Percentiles rank a stretch among this genome's conserved stretches.
phyloP scores from a whole-genome alignment of 2,329 filamentous ascomycete species.

The Calonectria leucothoes region DNA sequence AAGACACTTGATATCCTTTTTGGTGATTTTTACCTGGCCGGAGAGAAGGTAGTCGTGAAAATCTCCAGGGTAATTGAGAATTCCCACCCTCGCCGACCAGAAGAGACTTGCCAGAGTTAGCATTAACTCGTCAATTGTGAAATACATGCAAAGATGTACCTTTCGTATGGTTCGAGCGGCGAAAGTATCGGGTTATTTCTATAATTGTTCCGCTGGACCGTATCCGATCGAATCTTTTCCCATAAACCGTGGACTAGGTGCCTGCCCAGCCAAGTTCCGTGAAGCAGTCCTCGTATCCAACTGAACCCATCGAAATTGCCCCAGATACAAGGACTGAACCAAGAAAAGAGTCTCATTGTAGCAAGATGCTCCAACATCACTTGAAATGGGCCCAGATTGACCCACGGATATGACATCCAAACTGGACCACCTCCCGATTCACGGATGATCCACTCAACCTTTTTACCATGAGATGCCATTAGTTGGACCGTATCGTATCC shows the following conservation, averaged over 20 bases:
- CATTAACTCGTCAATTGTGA: neutral
- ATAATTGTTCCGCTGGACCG: neutral
- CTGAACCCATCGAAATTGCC: neutral
- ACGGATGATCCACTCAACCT: slow-evolving; percentile 7
- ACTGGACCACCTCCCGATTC: neutral
- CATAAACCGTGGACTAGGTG: neutral
- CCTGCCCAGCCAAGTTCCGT: neutral
- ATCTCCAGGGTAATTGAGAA: neutral
- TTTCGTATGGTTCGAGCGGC: neutral
- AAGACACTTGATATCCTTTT: neutral
- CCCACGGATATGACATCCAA: slow-evolving; percentile 10
- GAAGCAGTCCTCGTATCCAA: neutral
- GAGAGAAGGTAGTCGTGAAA: neutral
- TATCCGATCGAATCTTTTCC: neutral
- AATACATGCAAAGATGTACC: neutral
- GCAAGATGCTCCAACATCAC: neutral
- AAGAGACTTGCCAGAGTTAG: neutral
- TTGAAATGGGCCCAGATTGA: neutral
- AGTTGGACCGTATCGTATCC: slow-evolving; percentile 3
- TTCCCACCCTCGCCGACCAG: neutral
- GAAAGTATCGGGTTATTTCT: neutral
- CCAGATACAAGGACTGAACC: neutral
- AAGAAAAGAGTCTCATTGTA: neutral
- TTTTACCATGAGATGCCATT: neutral
- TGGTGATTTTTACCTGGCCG: neutral